Base-by-base conservation (phyloP, 495 filamentous ascomycete species). In the Penicillium odoratum region DNA sequence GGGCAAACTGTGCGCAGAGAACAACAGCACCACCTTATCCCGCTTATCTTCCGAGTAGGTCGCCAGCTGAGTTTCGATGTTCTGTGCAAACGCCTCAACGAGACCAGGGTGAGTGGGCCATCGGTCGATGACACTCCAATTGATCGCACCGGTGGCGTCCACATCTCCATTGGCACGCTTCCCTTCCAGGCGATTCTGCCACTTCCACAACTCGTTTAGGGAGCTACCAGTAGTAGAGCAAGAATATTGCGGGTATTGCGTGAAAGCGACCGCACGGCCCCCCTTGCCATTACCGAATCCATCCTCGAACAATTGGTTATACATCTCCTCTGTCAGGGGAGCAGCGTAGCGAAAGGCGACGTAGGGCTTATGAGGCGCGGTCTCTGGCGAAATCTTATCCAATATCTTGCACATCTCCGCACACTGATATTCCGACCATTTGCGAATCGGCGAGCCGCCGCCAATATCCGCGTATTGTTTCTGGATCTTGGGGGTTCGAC, bases 211-310 rank as follows among this genome's bases (percentile, higher is more conserved):
- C 75, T 99, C 95, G 66, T 98, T 99, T 52, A 99, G 71, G 47
- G 90, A 94, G 73, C 91, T 96, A 36, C 95, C 95, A 1, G 95
- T 99, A 7, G 95, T 99, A 26, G 91, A 96, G 74, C 95, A 99
- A n/a, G 90, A 94, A 70, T 99, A 99, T 69, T 99, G 95, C 21
- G 95, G 95, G 64, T 99, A 99, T 70, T 99, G 95, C 4, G 94
- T 96, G 71, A 98, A 99, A 3, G 95, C 95, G 7, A 99, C 91
- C 5, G 95, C 95, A 51, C 95, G 85, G 1, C 92, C 92, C 11
- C 92, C 92, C 57, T 85, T 89, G 2, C 92, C 92, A 28, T 83
- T 82, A 36, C 90, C 91, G 64, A 99, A 93, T 0, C 95, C 95
- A 74, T 99, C 95, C 26, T 82, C 85, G 44, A 97, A 72, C 56